Base-by-base conservation (phyloP, 345 rosid species). In the Eucalyptus marginata region DNA sequence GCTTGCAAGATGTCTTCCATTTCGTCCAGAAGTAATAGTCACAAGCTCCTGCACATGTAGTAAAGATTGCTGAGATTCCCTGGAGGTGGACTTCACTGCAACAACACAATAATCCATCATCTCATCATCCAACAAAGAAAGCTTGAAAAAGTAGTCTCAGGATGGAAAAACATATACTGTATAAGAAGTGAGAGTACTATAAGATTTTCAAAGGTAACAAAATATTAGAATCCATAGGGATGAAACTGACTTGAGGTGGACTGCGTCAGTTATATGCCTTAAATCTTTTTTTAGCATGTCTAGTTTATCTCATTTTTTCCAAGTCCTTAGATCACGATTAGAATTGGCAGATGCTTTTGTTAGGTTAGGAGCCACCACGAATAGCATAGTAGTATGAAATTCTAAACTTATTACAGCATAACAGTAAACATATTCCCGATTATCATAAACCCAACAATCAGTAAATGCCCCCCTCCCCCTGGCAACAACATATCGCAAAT, bases 1-100 rank as follows among this genome's bases (percentile, higher is more conserved):
- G 44, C 91, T 90, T 24, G 92, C 93, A 86, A 89, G 89, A 49
- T 88, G 87, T 71, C 88, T 89, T 86, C 88, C 92, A 49, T 85
- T 89, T 89, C 71, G 89, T 87, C 71, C 90, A 87, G 96, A 93
- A 88, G 96, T 86, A 89, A 95, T 87, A 64, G 93, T 91, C 87
- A 89, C 81, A 92, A 95, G 86, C 90, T 96, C 97, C 90, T 95
- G 96, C 24, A 89, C 92, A 52, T 89, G 92, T 49, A 90, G 68
- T 58, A 88, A 51, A 79, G 95, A 90, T 59, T 92, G 87, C 90
- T 90, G 92, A 11, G 94, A 92, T 90, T 94, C 96, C 88, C 91
- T 90, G 49, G 94, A 90, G 92, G 94, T 86, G 93, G 90, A 90
- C 27, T 95, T 96, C 90, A 92, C 96, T 92, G 92, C 90, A 89